Evolutionary conservation across 2,329 filamentous ascomycete genomes (phyloP), one percentile per base, ranked within the genome.

Genomic region (Colletotrichum tabaci): DNA sequence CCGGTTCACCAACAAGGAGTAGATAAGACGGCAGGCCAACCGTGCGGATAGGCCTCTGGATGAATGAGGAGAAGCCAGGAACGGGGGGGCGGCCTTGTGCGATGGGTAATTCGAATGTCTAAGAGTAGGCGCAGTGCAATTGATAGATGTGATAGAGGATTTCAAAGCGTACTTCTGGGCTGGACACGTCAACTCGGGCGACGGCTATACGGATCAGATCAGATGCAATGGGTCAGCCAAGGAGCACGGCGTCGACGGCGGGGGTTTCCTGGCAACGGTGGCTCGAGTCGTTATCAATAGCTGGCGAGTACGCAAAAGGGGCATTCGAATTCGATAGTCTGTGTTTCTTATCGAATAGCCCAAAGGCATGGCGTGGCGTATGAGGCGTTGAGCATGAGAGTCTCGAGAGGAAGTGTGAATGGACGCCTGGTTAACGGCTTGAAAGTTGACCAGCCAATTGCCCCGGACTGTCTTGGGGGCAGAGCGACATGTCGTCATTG

Each of bases 21-120:
- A 67, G 67, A 71, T 67, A 71, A 71, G 63, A 30, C 23, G 46
- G n/a, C 26, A 16, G 50, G 15, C 13, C 23, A 26, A 7, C 44
- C 30, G 12, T 10, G 4, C 55, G 23, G 44, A 16, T n/a, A 21
- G 30, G 3, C 26, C 4, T 4, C 4, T 23, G 15, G 7, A 4
- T 26, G 16, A 38, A 35, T 23, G 44, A 9, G 38, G 21, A 26
- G 35, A n/a, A 26, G 52, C 18, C n/a, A 18, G 52, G 13, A 23
- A n/a, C 44, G 26, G 9, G 5, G 9, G 5, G 13, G 44, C 12
- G 18, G 16, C 40, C 30, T 30, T 30, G 30, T 26, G 50, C 26
- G 44, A 35, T 66, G n/a, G 55, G 55, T 55, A 66, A 69, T 66
- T 60, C 15, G 40, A 55, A 55, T 57, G 44, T n/a, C 49, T 62